These are phyloP conservation scores for Echria macrotheca DNA, from an alignment of 495 filamentous ascomycete species.

Conservation along the genomic window DNA sequence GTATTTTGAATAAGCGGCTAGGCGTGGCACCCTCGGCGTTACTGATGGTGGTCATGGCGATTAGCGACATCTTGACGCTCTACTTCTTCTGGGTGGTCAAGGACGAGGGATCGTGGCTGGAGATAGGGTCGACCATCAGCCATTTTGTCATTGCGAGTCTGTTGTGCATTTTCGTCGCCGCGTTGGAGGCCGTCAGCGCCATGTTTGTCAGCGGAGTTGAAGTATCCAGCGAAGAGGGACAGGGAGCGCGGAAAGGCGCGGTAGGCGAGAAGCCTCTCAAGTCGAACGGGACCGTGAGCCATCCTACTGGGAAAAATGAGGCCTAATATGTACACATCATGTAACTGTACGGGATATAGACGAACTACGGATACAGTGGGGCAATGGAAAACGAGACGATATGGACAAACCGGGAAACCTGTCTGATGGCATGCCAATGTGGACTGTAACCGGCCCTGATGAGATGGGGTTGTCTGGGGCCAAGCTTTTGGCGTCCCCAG, in stretches of 20 bases:
- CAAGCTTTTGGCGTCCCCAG: too few relatives aligned
- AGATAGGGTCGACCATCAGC: conserved; percentile 93
- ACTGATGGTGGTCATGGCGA: conserved; percentile 91
- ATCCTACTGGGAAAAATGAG: not conserved
- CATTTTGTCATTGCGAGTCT: conserved; percentile 90
- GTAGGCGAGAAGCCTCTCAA: conserved; percentile 32
- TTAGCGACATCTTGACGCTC: conserved; percentile 87
- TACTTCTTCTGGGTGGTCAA: conserved; percentile 97
- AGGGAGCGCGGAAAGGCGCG: conserved; percentile 23
- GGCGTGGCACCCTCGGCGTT: conserved; percentile 78
- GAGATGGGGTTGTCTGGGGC: too few relatives aligned
- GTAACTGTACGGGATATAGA: too few relatives aligned
- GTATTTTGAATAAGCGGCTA: conserved; percentile 81
- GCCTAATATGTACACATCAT: not conserved
- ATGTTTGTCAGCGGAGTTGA: conserved; percentile 78
- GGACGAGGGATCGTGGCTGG: conserved; percentile 94
- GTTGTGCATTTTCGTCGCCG: conserved; percentile 85
- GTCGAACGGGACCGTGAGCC: conserved; percentile 14
- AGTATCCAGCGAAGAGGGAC: conserved; percentile 38
- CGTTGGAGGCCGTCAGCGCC: conserved; percentile 79
- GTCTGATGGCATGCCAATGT: too few relatives aligned
- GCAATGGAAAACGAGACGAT: too few relatives aligned
- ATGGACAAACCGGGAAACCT: too few relatives aligned
- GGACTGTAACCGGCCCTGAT: too few relatives aligned
- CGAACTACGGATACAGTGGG: too few relatives aligned